Conservation (phyloP, 202 grass and related monocot species). For the Musa balbisiana region DNA sequence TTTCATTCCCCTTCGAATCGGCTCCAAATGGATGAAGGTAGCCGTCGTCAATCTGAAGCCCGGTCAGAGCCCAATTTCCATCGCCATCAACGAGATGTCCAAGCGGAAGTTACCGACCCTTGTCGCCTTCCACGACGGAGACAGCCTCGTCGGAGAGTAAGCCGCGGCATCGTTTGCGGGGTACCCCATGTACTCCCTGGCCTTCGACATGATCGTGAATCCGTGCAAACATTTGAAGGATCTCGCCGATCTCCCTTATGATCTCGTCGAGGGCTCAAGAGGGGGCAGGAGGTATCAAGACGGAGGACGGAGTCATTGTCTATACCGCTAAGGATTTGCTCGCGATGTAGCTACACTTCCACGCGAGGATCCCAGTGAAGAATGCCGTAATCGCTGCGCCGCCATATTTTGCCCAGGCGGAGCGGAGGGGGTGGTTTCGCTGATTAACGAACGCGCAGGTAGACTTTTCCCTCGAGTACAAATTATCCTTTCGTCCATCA, state of each 20-base stretch:
- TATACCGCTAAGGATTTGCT: slow-evolving; percentile 81
- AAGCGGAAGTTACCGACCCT: slow-evolving; percentile 94
- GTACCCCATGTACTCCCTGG: slow-evolving; percentile 70
- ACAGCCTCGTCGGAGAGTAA: slow-evolving; percentile 85
- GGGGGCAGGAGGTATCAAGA: slow-evolving; percentile 46
- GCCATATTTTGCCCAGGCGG: slow-evolving; percentile 77
- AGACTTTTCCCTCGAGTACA: too few species aligned
- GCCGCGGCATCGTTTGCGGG: slow-evolving; percentile 76
- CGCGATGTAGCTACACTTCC: slow-evolving; percentile 63
- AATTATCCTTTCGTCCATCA: too few species aligned
- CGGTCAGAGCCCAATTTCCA: slow-evolving; percentile 53
- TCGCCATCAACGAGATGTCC: slow-evolving; percentile 99
- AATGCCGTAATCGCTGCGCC: slow-evolving; percentile 82
- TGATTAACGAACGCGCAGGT: slow-evolving; percentile 90
- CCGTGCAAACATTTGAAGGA: slow-evolving; percentile 49
- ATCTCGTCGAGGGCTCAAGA: slow-evolving; percentile 68
- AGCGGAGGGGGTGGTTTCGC: slow-evolving; percentile 76
- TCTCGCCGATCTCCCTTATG: slow-evolving; percentile 57
- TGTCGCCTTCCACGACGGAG: slow-evolving; percentile 52
- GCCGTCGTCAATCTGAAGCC: slow-evolving; percentile 85
- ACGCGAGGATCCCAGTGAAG: slow-evolving; percentile 55
- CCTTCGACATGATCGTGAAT: slow-evolving; percentile 72
- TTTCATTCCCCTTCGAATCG: slow-evolving; percentile 39
- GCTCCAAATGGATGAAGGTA: slow-evolving; percentile 93
- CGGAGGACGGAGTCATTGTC: slow-evolving; percentile 58